Conservation (phyloP, 768 basidiomycete species). For the Multifurca ochricompacta region DNA sequence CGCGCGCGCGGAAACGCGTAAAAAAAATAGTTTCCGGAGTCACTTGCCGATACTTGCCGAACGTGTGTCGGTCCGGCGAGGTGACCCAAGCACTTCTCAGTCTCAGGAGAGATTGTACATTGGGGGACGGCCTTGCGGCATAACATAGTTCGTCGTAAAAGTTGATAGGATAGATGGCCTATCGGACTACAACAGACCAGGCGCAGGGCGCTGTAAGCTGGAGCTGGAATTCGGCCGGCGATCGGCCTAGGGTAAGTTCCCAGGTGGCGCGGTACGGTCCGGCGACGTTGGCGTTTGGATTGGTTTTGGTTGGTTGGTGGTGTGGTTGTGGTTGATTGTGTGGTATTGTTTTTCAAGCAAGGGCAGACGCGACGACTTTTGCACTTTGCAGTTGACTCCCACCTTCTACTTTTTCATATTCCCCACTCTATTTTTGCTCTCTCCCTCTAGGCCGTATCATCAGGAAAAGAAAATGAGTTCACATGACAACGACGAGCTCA, state of each 20-base stretch:
- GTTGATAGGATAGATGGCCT: no score
- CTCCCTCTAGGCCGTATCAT: slow-evolving; percentile 24
- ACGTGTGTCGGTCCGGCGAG: neutral
- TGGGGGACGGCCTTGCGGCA: neutral
- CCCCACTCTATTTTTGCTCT: slow-evolving; percentile 27
- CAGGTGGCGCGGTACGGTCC: no score
- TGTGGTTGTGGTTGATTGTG: slow-evolving; percentile 10
- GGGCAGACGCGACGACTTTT: slow-evolving; percentile 10
- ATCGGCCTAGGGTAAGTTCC: no score
- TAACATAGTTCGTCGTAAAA: no score
- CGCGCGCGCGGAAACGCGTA: neutral
- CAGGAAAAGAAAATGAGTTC: slow-evolving; percentile 50
- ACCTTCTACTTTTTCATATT: slow-evolving; percentile 14
- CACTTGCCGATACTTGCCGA: neutral
- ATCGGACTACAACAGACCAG: no score
- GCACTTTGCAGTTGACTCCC: slow-evolving; percentile 22
- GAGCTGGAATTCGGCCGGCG: no score
- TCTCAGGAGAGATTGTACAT: neutral
- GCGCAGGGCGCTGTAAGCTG: no score
- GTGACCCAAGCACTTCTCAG: neutral
- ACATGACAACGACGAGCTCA: slow-evolving; percentile 85
- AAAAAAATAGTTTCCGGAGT: neutral
- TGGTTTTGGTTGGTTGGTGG: no score
- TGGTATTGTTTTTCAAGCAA: slow-evolving; percentile 16
- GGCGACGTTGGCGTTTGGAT: no score